Evolutionary conservation across 495 filamentous ascomycete genomes (phyloP), one percentile per base, ranked within the genome.

Genomic region (Penicillium silybi): DNA sequence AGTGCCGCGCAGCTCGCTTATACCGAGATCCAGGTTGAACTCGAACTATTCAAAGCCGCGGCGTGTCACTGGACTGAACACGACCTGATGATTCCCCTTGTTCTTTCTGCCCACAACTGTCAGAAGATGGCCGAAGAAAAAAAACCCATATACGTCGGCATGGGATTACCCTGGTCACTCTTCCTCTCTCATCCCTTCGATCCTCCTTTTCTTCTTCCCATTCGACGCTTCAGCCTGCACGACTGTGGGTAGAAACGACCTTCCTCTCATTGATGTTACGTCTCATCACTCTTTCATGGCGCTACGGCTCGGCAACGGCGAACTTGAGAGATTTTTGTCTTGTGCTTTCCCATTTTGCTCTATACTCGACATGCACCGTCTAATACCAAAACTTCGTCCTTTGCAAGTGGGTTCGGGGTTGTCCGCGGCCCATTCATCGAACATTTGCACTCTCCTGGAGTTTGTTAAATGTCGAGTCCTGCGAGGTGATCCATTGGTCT

Each of bases 241-340:
- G 50, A 51, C 47, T 53, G 52, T 58, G 60, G 63, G 54, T 57
- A 61, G 54, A 52, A 57, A 64, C 54, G 50, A 55, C 59, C 44
- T 59, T 62, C 56, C 59, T 66, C 61, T 63, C 58, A 62, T 66
- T 65, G 63, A 59, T 69, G 60, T 61, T 53, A 66, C 53, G 63
- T 66, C 63, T 54, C 56, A 65, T 65, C 71, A 67, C 59, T 70
- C 65, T 61, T 54, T 69, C 63, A 74, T 66, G 71, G 71, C 73
- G 68, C 68, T 64, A 72, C 64, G 71, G 69, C 65, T 72, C 59
- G 65, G 68, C 16, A 71, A 70, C 64, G 71, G 68, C 71, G 65
- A 71, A 69, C 55, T 65, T 65, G 50, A 64, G 54, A 54, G 55
- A 59, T 59, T 58, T 54, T 46, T 64, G 50, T 63, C 56, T 58